phyloP scores from a whole-genome alignment of 345 rosid genomes.

The thale cress (Arabidopsis thaliana) region TAIR10.1 NC_003076.8:26888001-26888500 shows the following conservation, averaged over 20 bases:
- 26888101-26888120: slow-evolving; percentile 52
- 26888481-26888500: slow-evolving; percentile 76
- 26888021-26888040: slow-evolving; percentile 59
- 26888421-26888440: slow-evolving; percentile 73
- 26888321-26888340: slow-evolving; percentile 76
- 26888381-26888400: slow-evolving; percentile 8
- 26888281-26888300: slow-evolving; percentile 75
- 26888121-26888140: slow-evolving; percentile 90
- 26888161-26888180: slow-evolving; percentile 34
- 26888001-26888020: slow-evolving; percentile 80
- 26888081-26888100: slow-evolving; percentile 42
- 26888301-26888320: slow-evolving; percentile 87
- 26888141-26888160: slow-evolving; percentile 70
- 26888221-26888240: slow-evolving; percentile 24
- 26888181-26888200: slow-evolving; percentile 26
- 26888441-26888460: slow-evolving; percentile 96
- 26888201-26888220: slow-evolving; percentile 38
- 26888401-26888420: neutral
- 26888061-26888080: slow-evolving; percentile 49
- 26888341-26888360: slow-evolving; percentile 13
- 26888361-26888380: neutral
- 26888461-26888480: slow-evolving; percentile 89
- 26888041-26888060: slow-evolving; percentile 35
- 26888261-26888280: slow-evolving; percentile 36
- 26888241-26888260: slow-evolving; percentile 27